A percentile compares a stretch with the other conserved stretches of the same genome.
These are phyloP conservation scores for Cardamine occulta DNA, from an alignment of 345 rosid species.

Conservation along the genomic window DNA sequence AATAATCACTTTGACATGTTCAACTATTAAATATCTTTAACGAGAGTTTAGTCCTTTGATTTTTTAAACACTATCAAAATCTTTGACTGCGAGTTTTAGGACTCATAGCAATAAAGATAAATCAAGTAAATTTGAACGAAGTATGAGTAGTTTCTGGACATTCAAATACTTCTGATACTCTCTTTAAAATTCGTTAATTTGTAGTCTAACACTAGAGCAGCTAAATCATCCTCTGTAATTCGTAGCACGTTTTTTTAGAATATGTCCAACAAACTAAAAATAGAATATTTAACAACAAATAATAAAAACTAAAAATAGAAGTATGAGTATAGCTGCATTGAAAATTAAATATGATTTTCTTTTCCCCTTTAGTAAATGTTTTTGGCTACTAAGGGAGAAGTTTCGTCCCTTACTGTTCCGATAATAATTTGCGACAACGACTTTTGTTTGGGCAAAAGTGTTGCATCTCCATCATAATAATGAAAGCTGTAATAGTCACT, in stretches of 20 bases:
- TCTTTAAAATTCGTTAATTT: not conserved
- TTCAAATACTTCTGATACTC: not conserved
- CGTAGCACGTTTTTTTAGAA: not conserved
- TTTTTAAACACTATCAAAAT: too few relatives aligned
- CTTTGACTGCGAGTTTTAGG: too few relatives aligned
- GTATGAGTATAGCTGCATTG: not conserved
- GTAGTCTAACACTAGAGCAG: not conserved
- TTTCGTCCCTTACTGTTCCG: not conserved
- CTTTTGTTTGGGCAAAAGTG: not conserved
- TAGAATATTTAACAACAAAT: not conserved
- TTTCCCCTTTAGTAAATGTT: not conserved
- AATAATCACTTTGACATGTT: too few relatives aligned
- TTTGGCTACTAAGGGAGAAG: not conserved
- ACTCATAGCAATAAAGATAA: too few relatives aligned
- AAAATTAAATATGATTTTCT: not conserved
- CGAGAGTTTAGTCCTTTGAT: too few relatives aligned
- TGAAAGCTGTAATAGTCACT: not conserved
- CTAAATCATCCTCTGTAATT: not conserved
- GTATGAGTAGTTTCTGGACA: not conserved
- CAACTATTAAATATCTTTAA: too few relatives aligned
- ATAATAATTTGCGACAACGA: conserved; percentile 5
- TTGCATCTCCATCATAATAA: not conserved
- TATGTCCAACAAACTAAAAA: not conserved
- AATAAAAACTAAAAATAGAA: not conserved
- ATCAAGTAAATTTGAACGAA: not conserved